Base-by-base conservation (phyloP, 2,329 filamentous ascomycete genomes). In the Ceratocystis eucalypticola region DNA sequence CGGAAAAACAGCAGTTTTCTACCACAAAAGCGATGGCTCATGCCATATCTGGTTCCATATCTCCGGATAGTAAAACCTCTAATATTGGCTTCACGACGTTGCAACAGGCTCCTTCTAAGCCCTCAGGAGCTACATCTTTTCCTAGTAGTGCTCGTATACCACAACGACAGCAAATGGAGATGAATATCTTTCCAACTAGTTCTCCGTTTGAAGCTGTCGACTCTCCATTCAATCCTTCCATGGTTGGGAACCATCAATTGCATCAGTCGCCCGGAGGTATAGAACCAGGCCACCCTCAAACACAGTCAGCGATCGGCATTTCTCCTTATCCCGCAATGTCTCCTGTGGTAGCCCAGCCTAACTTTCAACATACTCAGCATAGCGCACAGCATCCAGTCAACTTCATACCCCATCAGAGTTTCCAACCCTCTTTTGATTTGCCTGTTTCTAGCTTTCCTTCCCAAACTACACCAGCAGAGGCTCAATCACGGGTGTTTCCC, bases 371-470 rank as follows among this genome's bases (percentile, higher is more conserved):
- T 10, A 61, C 41, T 3, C 44, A 64, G 22, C 77, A 77, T 65
- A 76, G 70, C 70, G 77, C 71, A 61, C 77, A 76, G 59, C 82
- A 79, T 70, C 76, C 77, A 28, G 74, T 76, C 66, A 73, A 74
- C 50, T 88, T 84, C 72, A 81, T 85, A 28, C 75, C 79, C 46
- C 82, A 86, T 66, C 80, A 85, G 69, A 85, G 81, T 69, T 85
- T 86, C 68, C 79, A 84, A 37, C 80, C 82, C 22, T 59, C 55
- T 0, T 86, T 88, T 70, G 81, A 80, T 67, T 75, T 88, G 61
- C 84, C 85, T 45, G 81, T 85, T 61, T 80, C 85, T 37, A 81
- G 85, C 70, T 84, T 85, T 72, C 70, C 48, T 17, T 62, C 28
- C 2, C 61, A 64, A 20, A 61, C 20, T 22, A 20, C 28, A 3